Evolutionary conservation across 176 grass and related monocot genomes (phyloP).

Genomic region (Juncus inflexus): DNA sequence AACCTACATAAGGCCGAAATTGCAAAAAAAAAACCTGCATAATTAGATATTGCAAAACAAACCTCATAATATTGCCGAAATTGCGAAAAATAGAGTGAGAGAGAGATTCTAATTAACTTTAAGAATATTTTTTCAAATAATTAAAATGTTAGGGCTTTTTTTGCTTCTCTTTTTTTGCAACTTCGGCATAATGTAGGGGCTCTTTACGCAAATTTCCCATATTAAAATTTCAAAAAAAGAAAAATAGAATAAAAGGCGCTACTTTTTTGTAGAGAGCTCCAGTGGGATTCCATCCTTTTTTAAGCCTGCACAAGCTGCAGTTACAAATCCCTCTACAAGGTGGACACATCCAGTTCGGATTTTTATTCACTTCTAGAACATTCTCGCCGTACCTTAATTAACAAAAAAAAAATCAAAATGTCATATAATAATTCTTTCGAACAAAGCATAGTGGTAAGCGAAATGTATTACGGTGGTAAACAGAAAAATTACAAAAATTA

Average conservation of each 20-base stretch:
- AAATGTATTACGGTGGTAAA: background rate
- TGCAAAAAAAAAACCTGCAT: too few species aligned
- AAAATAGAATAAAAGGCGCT: background rate
- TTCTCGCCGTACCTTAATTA: conserved; percentile 85
- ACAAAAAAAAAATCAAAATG: background rate
- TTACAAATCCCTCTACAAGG: conserved; percentile 87
- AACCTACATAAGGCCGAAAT: too few species aligned
- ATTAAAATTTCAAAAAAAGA: background rate
- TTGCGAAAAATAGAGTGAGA: too few species aligned
- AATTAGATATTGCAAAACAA: background rate
- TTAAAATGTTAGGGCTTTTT: too few species aligned
- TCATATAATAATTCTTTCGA: too few species aligned
- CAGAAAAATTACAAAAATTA: background rate
- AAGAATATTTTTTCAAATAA: too few species aligned
- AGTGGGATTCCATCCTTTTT: conserved; percentile 91
- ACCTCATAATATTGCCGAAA: too few species aligned
- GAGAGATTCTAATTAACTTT: too few species aligned
- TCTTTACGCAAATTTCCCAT: background rate
- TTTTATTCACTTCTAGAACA: conserved; percentile 74
- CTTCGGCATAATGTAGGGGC: too few species aligned
- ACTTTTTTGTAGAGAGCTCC: conserved; percentile 64
- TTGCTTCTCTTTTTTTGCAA: too few species aligned
- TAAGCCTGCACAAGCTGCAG: conserved; percentile 81
- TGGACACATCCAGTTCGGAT: conserved; percentile 78
- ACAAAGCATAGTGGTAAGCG: background rate